phyloP scores from a whole-genome alignment of 2,329 filamentous ascomycete genomes.

The Neonectria coccinea region DNA sequence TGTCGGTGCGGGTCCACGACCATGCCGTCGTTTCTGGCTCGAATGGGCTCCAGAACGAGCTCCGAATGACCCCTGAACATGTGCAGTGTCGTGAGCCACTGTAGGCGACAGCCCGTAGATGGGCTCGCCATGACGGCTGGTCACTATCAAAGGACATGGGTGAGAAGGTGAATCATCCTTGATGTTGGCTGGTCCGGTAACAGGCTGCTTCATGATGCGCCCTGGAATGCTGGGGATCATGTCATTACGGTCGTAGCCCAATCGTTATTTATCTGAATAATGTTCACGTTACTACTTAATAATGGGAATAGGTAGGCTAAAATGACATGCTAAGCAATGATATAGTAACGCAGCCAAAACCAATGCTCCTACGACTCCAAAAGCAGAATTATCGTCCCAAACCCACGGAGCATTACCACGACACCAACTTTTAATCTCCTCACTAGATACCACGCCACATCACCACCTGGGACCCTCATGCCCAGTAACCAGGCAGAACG shows the following conservation, averaged over 20 bases:
- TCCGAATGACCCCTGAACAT: no score
- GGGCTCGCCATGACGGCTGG: conserved; percentile 1
- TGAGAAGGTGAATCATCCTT: not conserved
- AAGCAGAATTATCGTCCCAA: not conserved
- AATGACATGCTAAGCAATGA: not conserved
- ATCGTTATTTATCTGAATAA: not conserved
- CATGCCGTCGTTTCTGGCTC: not conserved
- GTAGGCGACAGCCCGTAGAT: conserved; percentile 5
- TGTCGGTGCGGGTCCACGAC: not conserved
- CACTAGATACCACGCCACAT: not conserved
- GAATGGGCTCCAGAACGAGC: not conserved
- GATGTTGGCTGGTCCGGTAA: not conserved
- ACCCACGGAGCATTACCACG: not conserved
- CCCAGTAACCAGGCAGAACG: not conserved
- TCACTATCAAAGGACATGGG: conserved; percentile 2
- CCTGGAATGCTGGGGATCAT: no score
- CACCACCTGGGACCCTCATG: not conserved
- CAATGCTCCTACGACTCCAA: not conserved
- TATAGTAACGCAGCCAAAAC: not conserved
- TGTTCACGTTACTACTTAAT: not conserved
- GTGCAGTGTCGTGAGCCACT: not conserved
- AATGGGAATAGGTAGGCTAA: not conserved
- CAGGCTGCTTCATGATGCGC: not conserved
- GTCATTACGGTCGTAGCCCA: no score
- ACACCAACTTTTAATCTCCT: not conserved